A percentile compares a stretch with the other conserved stretches of the same genome.
Conservation (phyloP, 2,329 filamentous ascomycete genomes). For the Cladophialophora exuberans region DNA sequence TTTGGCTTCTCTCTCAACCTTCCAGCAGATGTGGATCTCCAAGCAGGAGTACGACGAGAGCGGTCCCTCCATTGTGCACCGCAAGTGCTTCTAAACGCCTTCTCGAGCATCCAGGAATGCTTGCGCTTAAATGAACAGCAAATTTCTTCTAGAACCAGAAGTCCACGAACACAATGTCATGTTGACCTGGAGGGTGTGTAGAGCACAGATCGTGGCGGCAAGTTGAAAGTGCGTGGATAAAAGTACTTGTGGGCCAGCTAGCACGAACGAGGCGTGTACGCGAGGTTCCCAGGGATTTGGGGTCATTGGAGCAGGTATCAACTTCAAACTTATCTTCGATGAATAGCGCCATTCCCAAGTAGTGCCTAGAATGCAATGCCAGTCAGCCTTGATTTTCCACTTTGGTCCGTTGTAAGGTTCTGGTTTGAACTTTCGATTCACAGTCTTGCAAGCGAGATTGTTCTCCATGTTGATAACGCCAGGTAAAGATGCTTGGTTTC, state of each 20-base stretch:
- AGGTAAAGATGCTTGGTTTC: too few relatives aligned
- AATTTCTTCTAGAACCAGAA: conserved; percentile 27
- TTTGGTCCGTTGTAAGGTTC: not conserved
- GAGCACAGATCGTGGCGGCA: conserved; percentile 29
- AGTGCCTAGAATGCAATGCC: conserved; percentile 31
- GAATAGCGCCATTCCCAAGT: conserved; percentile 28
- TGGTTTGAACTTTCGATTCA: not conserved
- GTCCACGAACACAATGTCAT: conserved; percentile 31
- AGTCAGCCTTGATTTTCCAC: conserved; percentile 17
- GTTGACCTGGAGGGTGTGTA: conserved; percentile 26
- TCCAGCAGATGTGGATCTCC: conserved; percentile 99
- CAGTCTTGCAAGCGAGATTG: not conserved
- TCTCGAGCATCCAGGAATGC: conserved; percentile 21
- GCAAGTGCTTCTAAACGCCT: conserved; percentile 95
- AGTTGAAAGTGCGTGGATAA: conserved; percentile 15
- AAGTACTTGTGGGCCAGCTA: conserved; percentile 24
- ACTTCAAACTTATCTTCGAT: conserved; percentile 27
- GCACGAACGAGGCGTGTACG: conserved; percentile 21
- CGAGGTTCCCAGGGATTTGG: conserved; percentile 17
- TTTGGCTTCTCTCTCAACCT: conserved; percentile 97
- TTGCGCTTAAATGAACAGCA: conserved; percentile 23
- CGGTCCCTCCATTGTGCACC: conserved; percentile 98
- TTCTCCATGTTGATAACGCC: too few relatives aligned
- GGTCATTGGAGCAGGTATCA: conserved; percentile 27
- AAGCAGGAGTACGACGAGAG: conserved; percentile 99